Conservation (phyloP, 2,329 filamentous ascomycete species). For the Orbilia brochopaga region DNA sequence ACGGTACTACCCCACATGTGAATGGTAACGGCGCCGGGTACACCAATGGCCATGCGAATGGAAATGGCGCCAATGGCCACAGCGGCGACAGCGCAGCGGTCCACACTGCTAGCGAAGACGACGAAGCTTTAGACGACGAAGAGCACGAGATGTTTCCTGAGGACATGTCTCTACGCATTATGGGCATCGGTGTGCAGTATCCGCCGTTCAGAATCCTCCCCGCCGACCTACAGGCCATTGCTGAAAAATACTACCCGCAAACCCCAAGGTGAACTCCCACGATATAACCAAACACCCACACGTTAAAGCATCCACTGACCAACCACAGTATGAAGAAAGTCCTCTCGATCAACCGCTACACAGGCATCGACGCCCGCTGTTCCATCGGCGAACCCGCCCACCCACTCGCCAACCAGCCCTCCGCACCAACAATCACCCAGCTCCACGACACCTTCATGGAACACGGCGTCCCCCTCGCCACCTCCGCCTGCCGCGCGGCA, state of each 20-base stretch:
- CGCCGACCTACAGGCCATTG: constrained; percentile 63
- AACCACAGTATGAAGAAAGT: constrained; percentile 70
- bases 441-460: constrained; percentile 65
- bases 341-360: constrained; percentile 68
- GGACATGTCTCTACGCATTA: constrained; percentile 67
- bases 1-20: constrained; percentile 4
- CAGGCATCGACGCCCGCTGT: constrained; percentile 69
- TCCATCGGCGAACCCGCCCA: constrained; percentile 69
- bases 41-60: no score
- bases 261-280: constrained; percentile 64
- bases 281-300: no score
- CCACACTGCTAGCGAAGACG: background rate
- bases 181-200: constrained; percentile 67
- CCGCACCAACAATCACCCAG: constrained; percentile 64
- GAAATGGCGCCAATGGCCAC: constrained; percentile 16
- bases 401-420: constrained; percentile 65
- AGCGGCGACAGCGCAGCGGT: background rate
- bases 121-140: constrained; percentile 22
- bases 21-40: constrained; percentile 2
- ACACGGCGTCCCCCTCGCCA: constrained; percentile 66
- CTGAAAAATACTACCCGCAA: constrained; percentile 66
- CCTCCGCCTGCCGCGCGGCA: constrained; percentile 65
- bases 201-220: constrained; percentile 65
- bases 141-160: constrained; percentile 54
- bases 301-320: no score